Percentiles rank a stretch among this genome's conserved stretches.
These are phyloP conservation scores for Podila clonocystis DNA, from an alignment of 192 early-diverging fungal genomes.

Conservation along the genomic window DNA sequence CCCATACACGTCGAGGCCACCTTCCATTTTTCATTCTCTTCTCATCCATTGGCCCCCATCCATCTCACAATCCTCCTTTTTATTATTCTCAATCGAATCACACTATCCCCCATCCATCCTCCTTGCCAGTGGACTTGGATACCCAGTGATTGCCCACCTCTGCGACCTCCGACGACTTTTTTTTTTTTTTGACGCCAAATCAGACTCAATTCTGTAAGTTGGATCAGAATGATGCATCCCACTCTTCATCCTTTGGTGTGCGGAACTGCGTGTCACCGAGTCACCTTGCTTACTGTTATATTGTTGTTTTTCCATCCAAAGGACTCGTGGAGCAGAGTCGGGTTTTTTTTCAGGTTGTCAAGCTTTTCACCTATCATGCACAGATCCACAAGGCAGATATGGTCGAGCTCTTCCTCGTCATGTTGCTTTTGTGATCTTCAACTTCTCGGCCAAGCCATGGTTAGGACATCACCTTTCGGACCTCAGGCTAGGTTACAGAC, in stretches of 20 bases:
- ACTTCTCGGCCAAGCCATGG: constrained; percentile 1
- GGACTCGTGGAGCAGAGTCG: background rate
- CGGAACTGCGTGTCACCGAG: background rate
- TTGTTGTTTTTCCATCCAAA: background rate
- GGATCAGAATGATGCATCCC: background rate
- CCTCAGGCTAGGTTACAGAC: background rate
- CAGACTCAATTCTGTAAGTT: constrained; percentile 3
- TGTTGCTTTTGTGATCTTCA: constrained; percentile 46
- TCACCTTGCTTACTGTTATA: background rate
- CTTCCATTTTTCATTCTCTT: no score
- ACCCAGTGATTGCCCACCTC: no score
- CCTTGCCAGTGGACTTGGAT: no score
- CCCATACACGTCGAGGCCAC: no score
- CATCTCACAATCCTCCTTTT: no score
- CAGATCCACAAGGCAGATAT: constrained; percentile 49
- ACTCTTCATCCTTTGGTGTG: no score
- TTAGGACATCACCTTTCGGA: background rate
- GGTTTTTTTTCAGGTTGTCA: background rate
- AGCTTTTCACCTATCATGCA: constrained; percentile 19
- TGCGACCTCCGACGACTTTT: background rate
- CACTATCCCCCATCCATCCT: no score
- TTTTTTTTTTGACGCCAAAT: background rate
- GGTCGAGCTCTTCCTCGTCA: constrained; percentile 30
- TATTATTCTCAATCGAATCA: no score
- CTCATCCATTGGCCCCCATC: no score